Conservation (phyloP, 371 early-diverging fungal species). For the Phascolomyces articulosus region DNA sequence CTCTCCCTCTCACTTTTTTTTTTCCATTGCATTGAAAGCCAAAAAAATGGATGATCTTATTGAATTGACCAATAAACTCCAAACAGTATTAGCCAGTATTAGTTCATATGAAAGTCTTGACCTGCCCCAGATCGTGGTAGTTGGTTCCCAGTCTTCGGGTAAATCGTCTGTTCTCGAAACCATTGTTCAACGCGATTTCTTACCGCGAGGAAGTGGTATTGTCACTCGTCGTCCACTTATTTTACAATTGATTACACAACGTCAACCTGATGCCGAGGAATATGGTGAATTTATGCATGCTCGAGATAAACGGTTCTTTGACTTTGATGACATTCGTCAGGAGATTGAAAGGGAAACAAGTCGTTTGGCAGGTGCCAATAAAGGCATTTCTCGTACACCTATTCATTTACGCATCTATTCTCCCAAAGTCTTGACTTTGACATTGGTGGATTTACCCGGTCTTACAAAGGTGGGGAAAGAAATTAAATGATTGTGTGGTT, state of each 20-base stretch:
- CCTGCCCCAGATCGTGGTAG: constrained; percentile 91
- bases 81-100: constrained; percentile 88
- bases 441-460: constrained; percentile 95
- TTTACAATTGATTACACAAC: constrained; percentile 82
- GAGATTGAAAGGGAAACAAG: constrained; percentile 93
- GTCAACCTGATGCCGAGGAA: constrained; percentile 35
- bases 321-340: constrained; percentile 81
- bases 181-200: constrained; percentile 88
- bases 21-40: not conserved
- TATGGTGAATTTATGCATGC: constrained; percentile 84
- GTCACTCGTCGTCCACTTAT: constrained; percentile 94
- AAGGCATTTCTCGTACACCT: constrained; percentile 84
- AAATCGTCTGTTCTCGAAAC: constrained; percentile 95
- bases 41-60: constrained; percentile 65
- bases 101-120: constrained; percentile 83
- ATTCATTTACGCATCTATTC: constrained; percentile 91
- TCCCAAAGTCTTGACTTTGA: constrained; percentile 86
- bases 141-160: constrained; percentile 89
- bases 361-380: constrained; percentile 85
- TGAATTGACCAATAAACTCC: constrained; percentile 91
- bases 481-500: not conserved
- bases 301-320: constrained; percentile 76
- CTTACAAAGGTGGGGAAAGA: constrained; percentile 73
- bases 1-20: not conserved
- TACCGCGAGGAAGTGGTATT: constrained; percentile 92